Conservation (phyloP, 208 protist genomes). For the Leishmania lainsoni region DNA sequence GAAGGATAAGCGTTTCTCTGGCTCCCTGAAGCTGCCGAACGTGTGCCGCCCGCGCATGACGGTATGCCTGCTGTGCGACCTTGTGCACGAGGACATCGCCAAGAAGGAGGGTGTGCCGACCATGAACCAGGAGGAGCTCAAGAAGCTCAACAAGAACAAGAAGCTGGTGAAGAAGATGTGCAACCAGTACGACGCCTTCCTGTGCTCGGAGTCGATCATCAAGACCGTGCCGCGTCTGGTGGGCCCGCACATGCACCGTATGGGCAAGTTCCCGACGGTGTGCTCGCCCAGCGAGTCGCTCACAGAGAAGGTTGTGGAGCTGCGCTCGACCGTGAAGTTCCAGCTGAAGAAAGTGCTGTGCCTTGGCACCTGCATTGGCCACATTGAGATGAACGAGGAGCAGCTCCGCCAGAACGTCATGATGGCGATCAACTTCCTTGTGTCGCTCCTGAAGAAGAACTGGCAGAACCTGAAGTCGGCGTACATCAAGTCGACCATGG, state of each 20-base stretch:
- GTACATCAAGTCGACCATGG: conserved; percentile 99
- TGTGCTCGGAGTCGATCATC: conserved; percentile 97
- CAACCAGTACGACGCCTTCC: conserved; percentile 98
- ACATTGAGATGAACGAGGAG: conserved; percentile 96
- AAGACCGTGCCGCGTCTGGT: conserved; percentile 95
- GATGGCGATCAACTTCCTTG: conserved; percentile 99
- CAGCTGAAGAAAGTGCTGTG: conserved; percentile 99
- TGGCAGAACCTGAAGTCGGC: conserved; percentile 99
- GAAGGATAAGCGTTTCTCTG: conserved; percentile 99
- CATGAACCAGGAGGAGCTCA: conserved; percentile 98
- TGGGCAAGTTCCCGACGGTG: conserved; percentile 99
- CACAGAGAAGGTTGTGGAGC: conserved; percentile 93
- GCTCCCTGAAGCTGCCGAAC: conserved; percentile 95
- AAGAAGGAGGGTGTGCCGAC: conserved; percentile 91
- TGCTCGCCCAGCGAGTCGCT: conserved; percentile 95
- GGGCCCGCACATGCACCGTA: conserved; percentile 99
- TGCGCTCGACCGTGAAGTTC: conserved; percentile 98
- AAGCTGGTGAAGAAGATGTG: conserved; percentile 99
- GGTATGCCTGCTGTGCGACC: conserved; percentile 98
- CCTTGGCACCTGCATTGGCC: conserved; percentile 97
- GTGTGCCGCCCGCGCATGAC: conserved; percentile 93
- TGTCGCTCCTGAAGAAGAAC: conserved; percentile 99
- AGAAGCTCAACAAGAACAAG: conserved; percentile 99
- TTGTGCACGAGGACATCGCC: conserved; percentile 95
- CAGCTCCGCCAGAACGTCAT: conserved; percentile 97